Evolutionary conservation across 2,329 filamentous ascomycete species (phyloP).

Genomic region (Rasamsonia emersonii): DNA sequence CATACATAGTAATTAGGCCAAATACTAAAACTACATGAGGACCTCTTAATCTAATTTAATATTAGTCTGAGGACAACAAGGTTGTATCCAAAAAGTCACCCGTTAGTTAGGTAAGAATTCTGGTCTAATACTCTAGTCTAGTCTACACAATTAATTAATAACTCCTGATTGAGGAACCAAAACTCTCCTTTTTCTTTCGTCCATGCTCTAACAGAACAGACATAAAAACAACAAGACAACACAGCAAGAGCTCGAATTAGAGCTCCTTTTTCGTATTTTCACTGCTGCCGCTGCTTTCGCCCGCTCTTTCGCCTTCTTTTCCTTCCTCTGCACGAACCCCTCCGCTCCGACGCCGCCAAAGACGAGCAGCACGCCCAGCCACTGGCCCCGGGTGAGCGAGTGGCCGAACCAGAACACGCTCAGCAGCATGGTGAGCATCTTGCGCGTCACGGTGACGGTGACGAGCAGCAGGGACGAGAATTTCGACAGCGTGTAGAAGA

Average conservation of each 20-base stretch:
- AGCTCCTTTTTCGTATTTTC: conserved; percentile 19
- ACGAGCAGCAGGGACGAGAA: conserved; percentile 90
- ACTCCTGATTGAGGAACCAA: too few species aligned
- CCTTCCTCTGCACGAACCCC: conserved; percentile 66
- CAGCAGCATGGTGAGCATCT: conserved; percentile 98
- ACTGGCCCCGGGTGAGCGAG: conserved; percentile 76
- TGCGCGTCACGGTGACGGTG: conserved; percentile 92
- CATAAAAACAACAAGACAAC: background rate
- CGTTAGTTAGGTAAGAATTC: too few species aligned
- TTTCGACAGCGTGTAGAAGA: conserved; percentile 88
- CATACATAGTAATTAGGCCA: too few species aligned
- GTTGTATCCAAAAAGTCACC: too few species aligned
- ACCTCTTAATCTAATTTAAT: too few species aligned
- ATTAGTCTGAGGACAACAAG: too few species aligned
- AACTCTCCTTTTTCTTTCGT: too few species aligned
- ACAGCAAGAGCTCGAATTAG: conserved; percentile 9
- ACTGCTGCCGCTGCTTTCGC: conserved; percentile 45
- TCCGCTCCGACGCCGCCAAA: conserved; percentile 95
- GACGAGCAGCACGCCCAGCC: conserved; percentile 83
- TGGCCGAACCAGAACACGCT: conserved; percentile 95
- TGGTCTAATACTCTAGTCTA: too few species aligned
- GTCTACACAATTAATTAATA: too few species aligned
- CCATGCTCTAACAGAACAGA: too few species aligned
- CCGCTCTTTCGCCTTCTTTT: conserved; percentile 73
- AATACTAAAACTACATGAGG: too few species aligned